These are phyloP conservation scores for Trichoderma polysporum DNA, from an alignment of 2,329 filamentous ascomycete species.

Conservation along the genomic window DNA sequence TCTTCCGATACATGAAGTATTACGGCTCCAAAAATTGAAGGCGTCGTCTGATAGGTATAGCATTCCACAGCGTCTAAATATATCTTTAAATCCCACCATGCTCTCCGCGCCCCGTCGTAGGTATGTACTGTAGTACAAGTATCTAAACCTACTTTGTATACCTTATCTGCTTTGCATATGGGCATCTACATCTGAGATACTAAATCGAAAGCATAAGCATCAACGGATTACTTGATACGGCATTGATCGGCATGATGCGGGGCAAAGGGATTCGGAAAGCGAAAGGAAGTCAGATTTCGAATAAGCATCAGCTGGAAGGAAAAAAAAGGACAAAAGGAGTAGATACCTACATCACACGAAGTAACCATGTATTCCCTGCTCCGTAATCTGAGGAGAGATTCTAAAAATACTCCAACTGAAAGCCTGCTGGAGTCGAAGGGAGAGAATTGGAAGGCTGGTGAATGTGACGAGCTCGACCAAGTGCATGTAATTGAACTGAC, in stretches of 20 bases:
- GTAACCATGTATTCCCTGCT: not conserved
- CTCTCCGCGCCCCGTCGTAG: not conserved
- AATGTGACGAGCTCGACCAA: not conserved
- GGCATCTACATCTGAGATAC: not conserved
- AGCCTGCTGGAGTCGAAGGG: not conserved
- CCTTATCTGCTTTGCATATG: not conserved
- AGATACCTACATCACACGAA: not conserved
- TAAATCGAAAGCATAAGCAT: not conserved
- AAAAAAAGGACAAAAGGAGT: not conserved
- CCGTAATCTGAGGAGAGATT: not conserved
- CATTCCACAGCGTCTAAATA: conserved; percentile 4
- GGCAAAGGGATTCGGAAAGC: not conserved
- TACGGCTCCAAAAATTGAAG: conserved; percentile 15
- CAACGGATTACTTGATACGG: not conserved
- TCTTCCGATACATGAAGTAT: conserved; percentile 37
- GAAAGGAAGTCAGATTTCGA: not conserved
- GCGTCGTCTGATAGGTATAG: not conserved
- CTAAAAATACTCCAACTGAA: not conserved
- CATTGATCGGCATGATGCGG: not conserved
- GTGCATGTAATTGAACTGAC: not conserved
- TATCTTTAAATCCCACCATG: not conserved
- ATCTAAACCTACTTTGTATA: not conserved
- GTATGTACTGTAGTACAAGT: not conserved
- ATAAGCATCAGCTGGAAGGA: not conserved
- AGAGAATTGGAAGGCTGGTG: not conserved